A percentile compares a stretch with the other conserved stretches of the same genome.
Evolutionary conservation across 495 filamentous ascomycete genomes (phyloP).

Genomic region (Chaetomium tenue): DNA sequence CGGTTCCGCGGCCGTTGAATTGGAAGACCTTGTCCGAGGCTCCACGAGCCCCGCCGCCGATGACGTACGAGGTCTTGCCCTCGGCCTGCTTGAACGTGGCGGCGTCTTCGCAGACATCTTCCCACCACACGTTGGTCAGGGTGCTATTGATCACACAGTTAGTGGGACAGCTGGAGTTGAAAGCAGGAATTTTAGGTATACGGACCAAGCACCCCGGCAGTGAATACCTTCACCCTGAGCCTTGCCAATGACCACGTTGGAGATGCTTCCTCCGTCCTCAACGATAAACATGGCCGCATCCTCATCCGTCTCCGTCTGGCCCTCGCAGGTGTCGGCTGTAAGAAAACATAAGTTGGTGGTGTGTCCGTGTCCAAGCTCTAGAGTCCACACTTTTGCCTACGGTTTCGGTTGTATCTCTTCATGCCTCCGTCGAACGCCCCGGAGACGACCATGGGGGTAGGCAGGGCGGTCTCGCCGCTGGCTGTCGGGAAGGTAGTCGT

Average conservation of each 20-base stretch:
- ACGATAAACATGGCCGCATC: constrained; percentile 52
- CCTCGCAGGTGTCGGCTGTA: constrained; percentile 37
- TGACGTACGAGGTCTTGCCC: constrained; percentile 41
- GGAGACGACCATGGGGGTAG: no score
- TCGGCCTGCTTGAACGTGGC: constrained; percentile 37
- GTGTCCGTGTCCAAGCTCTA: not conserved
- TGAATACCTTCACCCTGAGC: constrained; percentile 55
- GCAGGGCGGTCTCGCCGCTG: no score
- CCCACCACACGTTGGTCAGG: constrained; percentile 44
- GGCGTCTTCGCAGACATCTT: constrained; percentile 53
- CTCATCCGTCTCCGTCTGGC: constrained; percentile 50
- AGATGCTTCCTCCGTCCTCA: constrained; percentile 49
- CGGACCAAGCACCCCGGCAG: constrained; percentile 47
- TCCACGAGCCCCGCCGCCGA: constrained; percentile 56
- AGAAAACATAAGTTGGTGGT: no score
- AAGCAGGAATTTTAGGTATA: not conserved
- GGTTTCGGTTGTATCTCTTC: constrained; percentile 47
- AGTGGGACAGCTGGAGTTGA: no score
- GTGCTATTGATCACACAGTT: constrained; percentile 1
- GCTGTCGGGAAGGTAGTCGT: no score
- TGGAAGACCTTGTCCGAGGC: constrained; percentile 53
- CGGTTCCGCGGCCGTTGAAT: constrained; percentile 22
- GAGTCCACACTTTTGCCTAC: not conserved
- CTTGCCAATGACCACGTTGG: constrained; percentile 53
- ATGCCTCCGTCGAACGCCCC: constrained; percentile 44